Percentiles rank a stretch among this genome's conserved stretches.
phyloP scores from a whole-genome alignment of 768 basidiomycete species.

The Rubroboletus satanas region DNA sequence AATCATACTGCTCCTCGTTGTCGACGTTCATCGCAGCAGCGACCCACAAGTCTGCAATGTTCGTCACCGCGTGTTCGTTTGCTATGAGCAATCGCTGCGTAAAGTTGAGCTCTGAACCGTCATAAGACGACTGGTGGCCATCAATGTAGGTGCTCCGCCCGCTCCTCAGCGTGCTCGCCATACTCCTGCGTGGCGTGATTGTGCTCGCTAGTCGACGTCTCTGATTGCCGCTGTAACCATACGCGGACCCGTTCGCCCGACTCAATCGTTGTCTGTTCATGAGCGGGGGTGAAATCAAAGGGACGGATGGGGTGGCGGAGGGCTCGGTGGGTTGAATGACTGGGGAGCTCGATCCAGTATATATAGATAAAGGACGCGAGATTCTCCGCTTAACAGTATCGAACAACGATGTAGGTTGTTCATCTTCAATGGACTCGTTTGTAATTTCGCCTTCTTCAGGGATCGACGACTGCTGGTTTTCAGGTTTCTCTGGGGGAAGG shows the following conservation, averaged over 20 bases:
- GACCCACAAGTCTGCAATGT: slow-evolving; percentile 96
- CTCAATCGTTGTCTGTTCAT: slow-evolving; percentile 48
- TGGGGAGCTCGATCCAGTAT: slow-evolving; percentile 52
- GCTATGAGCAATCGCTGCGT: slow-evolving; percentile 87
- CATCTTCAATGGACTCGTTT: slow-evolving; percentile 44
- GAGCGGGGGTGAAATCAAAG: slow-evolving; percentile 40
- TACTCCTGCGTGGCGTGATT: slow-evolving; percentile 49
- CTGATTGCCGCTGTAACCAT: slow-evolving; percentile 64
- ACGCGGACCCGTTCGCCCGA: slow-evolving; percentile 70
- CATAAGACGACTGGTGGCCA: slow-evolving; percentile 38
- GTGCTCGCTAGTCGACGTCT: slow-evolving; percentile 52
- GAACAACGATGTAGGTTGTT: slow-evolving; percentile 34
- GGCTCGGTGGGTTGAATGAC: slow-evolving; percentile 35
- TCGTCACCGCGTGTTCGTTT: slow-evolving; percentile 92
- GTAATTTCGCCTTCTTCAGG: slow-evolving; percentile 62
- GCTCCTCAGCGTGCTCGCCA: slow-evolving; percentile 48
- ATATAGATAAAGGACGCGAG: slow-evolving; percentile 54
- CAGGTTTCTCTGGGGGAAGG: slow-evolving; percentile 72
- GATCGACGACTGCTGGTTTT: slow-evolving; percentile 44
- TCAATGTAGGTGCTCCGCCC: slow-evolving; percentile 47
- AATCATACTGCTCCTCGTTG: slow-evolving; percentile 74
- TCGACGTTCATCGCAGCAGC: slow-evolving; percentile 95
- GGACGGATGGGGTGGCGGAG: slow-evolving; percentile 40
- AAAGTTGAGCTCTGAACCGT: slow-evolving; percentile 67
- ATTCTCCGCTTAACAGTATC: slow-evolving; percentile 45